Percentiles rank a stretch among this genome's conserved stretches.
These are phyloP conservation scores for Zizania palustris DNA, from an alignment of 202 grass and related monocot species.

Conservation along the genomic window DNA sequence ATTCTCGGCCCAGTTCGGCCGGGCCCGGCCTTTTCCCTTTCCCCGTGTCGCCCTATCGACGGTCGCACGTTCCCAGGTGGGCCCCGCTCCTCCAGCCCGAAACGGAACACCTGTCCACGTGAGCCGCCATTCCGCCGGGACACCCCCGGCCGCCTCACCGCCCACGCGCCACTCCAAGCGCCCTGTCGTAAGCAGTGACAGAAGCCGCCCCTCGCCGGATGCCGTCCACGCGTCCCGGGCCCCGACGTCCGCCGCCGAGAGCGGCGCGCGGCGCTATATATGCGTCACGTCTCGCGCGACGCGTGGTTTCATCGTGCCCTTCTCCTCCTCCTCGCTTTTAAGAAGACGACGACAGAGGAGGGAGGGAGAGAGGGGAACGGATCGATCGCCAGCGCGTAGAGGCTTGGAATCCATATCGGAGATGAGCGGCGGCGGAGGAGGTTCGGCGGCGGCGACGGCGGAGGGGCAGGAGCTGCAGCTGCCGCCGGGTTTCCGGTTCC, in stretches of 20 bases:
- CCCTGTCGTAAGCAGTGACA: conserved; percentile 63
- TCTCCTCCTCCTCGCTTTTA: conserved; percentile 20
- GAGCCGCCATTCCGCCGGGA: conserved; percentile 31
- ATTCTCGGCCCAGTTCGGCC: background rate
- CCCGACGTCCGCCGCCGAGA: background rate
- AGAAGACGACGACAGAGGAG: background rate
- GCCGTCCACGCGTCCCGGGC: conserved; percentile 32
- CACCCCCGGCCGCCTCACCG: conserved; percentile 32
- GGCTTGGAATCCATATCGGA: background rate
- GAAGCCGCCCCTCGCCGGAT: conserved; percentile 31
- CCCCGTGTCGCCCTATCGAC: conserved; percentile 25
- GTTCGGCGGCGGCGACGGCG: conserved; percentile 15
- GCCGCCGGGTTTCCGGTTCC: conserved; percentile 86
- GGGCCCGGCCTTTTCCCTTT: background rate
- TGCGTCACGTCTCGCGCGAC: conserved; percentile 28
- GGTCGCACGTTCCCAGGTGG: background rate
- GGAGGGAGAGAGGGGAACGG: background rate
- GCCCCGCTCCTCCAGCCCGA: background rate
- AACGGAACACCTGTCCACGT: conserved; percentile 48
- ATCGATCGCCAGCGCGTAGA: background rate
- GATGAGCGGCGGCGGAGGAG: conserved; percentile 38
- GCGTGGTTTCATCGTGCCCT: conserved; percentile 56
- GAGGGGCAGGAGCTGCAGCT: conserved; percentile 61
- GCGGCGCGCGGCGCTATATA: conserved; percentile 45
- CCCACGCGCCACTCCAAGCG: conserved; percentile 42